These are phyloP conservation scores for Skeletonema costatum DNA, from an alignment of 108 stramenopile genomes.

Conservation along the genomic window DNA sequence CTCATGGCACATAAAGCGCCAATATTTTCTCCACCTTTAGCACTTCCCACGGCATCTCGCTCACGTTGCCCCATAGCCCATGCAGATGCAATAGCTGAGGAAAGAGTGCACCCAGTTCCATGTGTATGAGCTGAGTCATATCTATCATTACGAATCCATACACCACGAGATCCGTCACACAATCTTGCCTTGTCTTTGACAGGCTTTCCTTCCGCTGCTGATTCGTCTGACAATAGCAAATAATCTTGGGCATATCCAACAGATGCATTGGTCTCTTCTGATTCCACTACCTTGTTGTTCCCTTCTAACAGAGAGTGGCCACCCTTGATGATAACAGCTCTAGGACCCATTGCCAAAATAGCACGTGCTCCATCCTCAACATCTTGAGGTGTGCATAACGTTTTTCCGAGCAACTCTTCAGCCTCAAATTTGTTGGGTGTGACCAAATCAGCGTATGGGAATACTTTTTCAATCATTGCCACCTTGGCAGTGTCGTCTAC, in stretches of 20 bases:
- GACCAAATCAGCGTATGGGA: slow-evolving; percentile 82
- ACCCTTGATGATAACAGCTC: slow-evolving; percentile 91
- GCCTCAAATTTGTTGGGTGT: slow-evolving; percentile 95
- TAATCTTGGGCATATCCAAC: slow-evolving; percentile 78
- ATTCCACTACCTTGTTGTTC: background rate
- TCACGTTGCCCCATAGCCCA: slow-evolving; percentile 74
- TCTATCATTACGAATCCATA: slow-evolving; percentile 74
- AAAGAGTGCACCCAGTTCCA: slow-evolving; percentile 92
- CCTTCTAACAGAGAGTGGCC: slow-evolving; percentile 75
- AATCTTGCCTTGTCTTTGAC: slow-evolving; percentile 51
- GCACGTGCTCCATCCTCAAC: slow-evolving; percentile 82
- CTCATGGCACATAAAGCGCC: slow-evolving; percentile 59
- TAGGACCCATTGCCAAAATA: slow-evolving; percentile 65
- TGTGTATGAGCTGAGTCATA: slow-evolving; percentile 83
- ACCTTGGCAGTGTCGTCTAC: slow-evolving; percentile 76
- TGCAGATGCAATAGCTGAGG: slow-evolving; percentile 86
- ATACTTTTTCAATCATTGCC: slow-evolving; percentile 72
- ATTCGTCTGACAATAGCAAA: slow-evolving; percentile 46
- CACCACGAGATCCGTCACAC: slow-evolving; percentile 73
- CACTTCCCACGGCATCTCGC: slow-evolving; percentile 7
- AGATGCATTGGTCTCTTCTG: slow-evolving; percentile 36
- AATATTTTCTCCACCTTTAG: slow-evolving; percentile 43
- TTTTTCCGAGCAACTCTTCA: slow-evolving; percentile 76
- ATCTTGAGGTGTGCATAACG: slow-evolving; percentile 61
- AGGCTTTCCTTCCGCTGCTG: slow-evolving; percentile 44